Evolutionary conservation across 2,329 filamentous ascomycete species (phyloP), one percentile per base, ranked within the genome.

Genomic region (Dothiorella sarmentorum): DNA sequence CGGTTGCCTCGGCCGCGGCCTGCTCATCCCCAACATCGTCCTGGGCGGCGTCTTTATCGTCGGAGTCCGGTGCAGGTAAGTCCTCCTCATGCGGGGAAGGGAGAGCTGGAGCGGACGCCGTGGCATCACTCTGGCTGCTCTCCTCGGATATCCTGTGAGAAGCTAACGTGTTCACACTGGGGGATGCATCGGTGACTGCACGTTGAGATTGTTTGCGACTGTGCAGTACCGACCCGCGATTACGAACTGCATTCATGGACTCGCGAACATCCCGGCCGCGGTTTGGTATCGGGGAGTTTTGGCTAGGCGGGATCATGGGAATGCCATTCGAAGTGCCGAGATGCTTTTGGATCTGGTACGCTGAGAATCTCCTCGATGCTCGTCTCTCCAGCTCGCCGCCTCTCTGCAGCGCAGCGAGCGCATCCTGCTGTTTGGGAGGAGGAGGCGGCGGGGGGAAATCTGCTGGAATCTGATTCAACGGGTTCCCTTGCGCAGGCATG

Each of bases 321-420:
- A 97, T 87, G 18, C 90, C 91, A 73, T 87, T 91, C 15, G 89
- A 87, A 15, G 86, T 83, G 10, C 93, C 93, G 2, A 97, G 79
- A 67, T 96, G 91, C 70, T 97, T 97, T 44, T 91, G 90, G 65
- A 99, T 96, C 69, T 99, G 94, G 71, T 97, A 99, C 56, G 91
- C 89, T 2, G 94, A 97, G 71, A 97, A 99, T 68, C 94, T 82
- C 65, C 93, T 83, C 13, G 94, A 99, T 0, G 94, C 94, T 70
- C 94, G 84, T 69, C 94, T 85, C 75, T 99, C 94, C 51, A 99
- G 78, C 64, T 97, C 92, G 18, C 93, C 93, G 31, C 92, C 92
- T 73, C 91, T 85, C 74, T 97, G 94, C 64, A 99, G 75, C 52
- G 92, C 91, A 49, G 91, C 91, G 55, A 99, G 78, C 4, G 94